Percentiles rank a stretch among this genome's conserved stretches.
phyloP scores from a whole-genome alignment of 2,329 filamentous ascomycete species.

The Colletotrichum tanaceti region DNA sequence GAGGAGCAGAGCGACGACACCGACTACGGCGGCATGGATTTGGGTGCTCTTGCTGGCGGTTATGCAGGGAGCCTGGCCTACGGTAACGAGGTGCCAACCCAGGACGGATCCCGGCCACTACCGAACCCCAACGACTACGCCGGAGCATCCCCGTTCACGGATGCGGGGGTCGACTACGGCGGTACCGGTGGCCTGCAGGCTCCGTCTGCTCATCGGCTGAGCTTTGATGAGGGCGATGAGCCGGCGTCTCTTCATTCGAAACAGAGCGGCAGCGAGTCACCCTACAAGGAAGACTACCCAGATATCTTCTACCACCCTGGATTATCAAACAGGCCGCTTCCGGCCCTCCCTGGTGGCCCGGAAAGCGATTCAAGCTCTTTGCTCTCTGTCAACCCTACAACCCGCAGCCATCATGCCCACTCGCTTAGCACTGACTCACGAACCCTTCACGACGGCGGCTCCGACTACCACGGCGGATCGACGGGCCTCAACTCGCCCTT shows the following conservation, averaged over 20 bases:
- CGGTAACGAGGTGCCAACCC: constrained; percentile 57
- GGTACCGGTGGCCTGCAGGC: constrained; percentile 90
- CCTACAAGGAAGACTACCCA: constrained; percentile 78
- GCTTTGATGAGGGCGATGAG: constrained; percentile 95
- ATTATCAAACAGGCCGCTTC: constrained; percentile 73
- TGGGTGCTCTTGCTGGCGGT: constrained; percentile 79
- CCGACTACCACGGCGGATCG: constrained; percentile 60
- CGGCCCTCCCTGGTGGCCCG: constrained; percentile 68
- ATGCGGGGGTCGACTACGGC: constrained; percentile 84
- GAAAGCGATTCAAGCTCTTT: constrained; percentile 71
- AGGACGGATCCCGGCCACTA: constrained; percentile 60
- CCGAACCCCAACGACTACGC: constrained; percentile 57
- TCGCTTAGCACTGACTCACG: constrained; percentile 62
- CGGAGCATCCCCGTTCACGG: constrained; percentile 57
- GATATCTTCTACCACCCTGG: constrained; percentile 96
- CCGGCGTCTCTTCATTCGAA: constrained; percentile 67
- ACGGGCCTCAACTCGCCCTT: constrained; percentile 53
- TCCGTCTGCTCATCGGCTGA: constrained; percentile 78
- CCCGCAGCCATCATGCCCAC: constrained; percentile 57
- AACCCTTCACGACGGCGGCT: constrained; percentile 52
- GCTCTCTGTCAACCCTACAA: constrained; percentile 54
- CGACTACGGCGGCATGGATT: constrained; percentile 78
- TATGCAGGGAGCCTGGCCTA: constrained; percentile 67
- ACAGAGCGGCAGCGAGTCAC: constrained; percentile 72
- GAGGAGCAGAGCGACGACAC: constrained; percentile 75